Evolutionary conservation across 805 yeast genomes (phyloP), one percentile per base, ranked within the genome.

Genomic region (Zygosaccharomyces lentus): DNA sequence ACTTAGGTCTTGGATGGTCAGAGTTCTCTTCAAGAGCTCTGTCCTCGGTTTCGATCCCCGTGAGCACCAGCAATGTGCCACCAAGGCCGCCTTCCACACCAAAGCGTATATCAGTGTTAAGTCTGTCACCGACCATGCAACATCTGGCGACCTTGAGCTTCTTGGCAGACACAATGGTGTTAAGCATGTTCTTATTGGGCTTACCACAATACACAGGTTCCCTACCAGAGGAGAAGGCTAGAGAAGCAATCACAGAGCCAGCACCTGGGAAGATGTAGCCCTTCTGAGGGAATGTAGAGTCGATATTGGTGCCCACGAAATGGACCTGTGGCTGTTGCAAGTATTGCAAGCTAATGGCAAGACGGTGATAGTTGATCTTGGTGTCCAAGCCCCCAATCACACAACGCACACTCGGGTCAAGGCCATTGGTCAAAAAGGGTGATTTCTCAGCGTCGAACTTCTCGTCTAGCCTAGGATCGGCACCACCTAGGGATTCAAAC

Each of bases 81-180:
- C 69, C 70, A 36, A 93, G 73, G 1, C 93, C 93, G 43, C 96
- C 96, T 48, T 81, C 82, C 46, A 78, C 73, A 36, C 98, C 99
- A 65, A 93, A 93, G 60, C 77, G 78, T 82, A 93, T 91, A 59
- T 93, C 99, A 0, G 99, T 93, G 65, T 93, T 91, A 48, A 93
- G 72, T 54, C 99, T 75, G 64, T 93, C 99, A 16, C 99, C 99
- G 47, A 93, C 79, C 98, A 93, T 93, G 53, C 91, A 75, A 9
- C 95, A 82, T 47, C 78, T 74, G 3, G 68, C 53, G 43, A 80
- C 77, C 43, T 80, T 80, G 27, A 80, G 70, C 15, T 76, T 65
- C 51, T 72, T 75, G 29, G 81, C 80, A 2, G 85, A 85, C 51
- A 82, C 78, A 62, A 93, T 86, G 16, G 95, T 82, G 60, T 87